Evolutionary conservation across 2,329 filamentous ascomycete genomes (phyloP), one percentile per base, ranked within the genome.

Genomic region (Microcyclosporella mali): DNA sequence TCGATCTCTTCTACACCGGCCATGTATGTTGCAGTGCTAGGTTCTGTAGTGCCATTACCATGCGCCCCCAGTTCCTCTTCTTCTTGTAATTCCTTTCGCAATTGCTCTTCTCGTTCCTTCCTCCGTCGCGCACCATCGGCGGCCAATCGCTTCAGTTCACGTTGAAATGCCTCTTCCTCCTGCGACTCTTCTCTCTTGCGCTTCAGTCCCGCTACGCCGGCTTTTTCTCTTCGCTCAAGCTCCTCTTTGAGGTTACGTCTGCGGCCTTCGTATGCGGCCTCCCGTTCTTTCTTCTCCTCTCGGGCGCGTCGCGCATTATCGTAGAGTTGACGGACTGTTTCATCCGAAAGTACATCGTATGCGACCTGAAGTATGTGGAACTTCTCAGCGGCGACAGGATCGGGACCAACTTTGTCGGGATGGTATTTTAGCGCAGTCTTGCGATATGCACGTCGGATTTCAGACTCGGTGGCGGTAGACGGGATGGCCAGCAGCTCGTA

Each of bases 381-480:
- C 58, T 85, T 85, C 43, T 82, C 81, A 34, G 86, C 75, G 53
- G 92, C 87, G 56, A 69, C 68, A 4, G 69, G 66, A 46, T 70
- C 62, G 40, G 78, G 79, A 50, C 82, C 78, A 42, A 89, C 82
- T 69, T 95, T 95, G 74, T 97, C 90, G 1, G 90, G 90, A 65
- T 97, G 90, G 70, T 89, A 88, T 59, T 87, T 88, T n/a, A 95
- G 73, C 3, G 88, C 88, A 21, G 83, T 82, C 57, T 86, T 85
- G 46, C 88, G 80, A 73, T 90, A 95, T 33, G 87, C 88, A 53
- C 84, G 81, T 51, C 86, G 82, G 57, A 94, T 83, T 49, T 88
- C 84, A n/a, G 79, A 69, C 43, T 84, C 82, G 15, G 74, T 68
- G 0, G 82, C 78, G 14, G 81, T 74, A 15, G 79, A 72, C 43